Evolutionary conservation across 2,329 filamentous ascomycete genomes (phyloP).

Genomic region (Calonectria naviculata): DNA sequence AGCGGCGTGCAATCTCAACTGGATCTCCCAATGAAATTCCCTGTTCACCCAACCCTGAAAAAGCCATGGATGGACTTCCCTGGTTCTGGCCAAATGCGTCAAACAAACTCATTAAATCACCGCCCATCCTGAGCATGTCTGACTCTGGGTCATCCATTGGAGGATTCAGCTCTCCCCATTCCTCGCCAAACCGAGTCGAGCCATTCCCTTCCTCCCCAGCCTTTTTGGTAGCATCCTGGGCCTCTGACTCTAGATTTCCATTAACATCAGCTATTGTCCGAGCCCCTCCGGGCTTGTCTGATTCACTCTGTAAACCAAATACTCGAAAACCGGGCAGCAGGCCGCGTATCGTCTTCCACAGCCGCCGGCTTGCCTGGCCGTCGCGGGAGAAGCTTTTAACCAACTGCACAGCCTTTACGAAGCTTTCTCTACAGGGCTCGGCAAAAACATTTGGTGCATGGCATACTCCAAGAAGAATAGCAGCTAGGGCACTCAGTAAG

Average conservation of each 20-base stretch:
- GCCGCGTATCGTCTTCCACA: slow-evolving; percentile 50
- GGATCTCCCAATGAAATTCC: slow-evolving; percentile 9
- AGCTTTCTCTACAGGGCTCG: slow-evolving; percentile 46
- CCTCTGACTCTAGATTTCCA: not conserved
- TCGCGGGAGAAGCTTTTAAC: slow-evolving; percentile 47
- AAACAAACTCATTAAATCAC: slow-evolving; percentile 49
- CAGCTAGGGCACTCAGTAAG: slow-evolving; percentile 42
- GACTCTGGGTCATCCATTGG: slow-evolving; percentile 31
- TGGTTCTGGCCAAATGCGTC: slow-evolving; percentile 48
- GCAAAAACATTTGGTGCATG: slow-evolving; percentile 56
- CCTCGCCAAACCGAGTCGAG: slow-evolving; percentile 1
- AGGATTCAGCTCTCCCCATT: not conserved
- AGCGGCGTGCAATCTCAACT: slow-evolving; percentile 44
- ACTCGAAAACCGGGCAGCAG: slow-evolving; percentile 45
- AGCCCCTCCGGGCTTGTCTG: slow-evolving; percentile 9
- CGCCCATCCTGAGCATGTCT: slow-evolving; percentile 47
- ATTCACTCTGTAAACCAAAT: slow-evolving; percentile 36
- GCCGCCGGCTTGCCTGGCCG: slow-evolving; percentile 43
- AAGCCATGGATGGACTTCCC: slow-evolving; percentile 23
- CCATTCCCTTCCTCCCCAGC: not conserved
- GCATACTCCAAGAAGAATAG: slow-evolving; percentile 50
- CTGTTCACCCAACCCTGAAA: slow-evolving; percentile 26
- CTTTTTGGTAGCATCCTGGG: not conserved
- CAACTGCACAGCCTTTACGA: slow-evolving; percentile 45
- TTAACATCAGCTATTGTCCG: not conserved